phyloP scores from a whole-genome alignment of 2,329 filamentous ascomycete genomes.

The Neopestalotiopsis rosae region DNA sequence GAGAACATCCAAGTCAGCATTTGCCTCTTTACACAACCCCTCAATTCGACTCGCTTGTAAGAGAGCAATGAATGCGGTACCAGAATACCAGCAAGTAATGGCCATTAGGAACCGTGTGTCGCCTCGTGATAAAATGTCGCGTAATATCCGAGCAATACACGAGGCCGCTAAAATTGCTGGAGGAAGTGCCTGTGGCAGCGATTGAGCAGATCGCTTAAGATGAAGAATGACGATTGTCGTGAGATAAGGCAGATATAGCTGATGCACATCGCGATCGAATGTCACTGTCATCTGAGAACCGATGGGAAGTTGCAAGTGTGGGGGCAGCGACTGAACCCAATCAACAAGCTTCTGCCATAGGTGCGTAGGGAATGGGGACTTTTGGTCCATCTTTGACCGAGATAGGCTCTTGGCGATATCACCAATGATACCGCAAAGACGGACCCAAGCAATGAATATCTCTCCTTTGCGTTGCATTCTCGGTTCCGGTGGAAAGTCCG shows the following conservation, averaged over 20 bases:
- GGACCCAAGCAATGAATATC: slow-evolving; percentile 48
- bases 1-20: slow-evolving; percentile 40
- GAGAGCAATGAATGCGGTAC: slow-evolving; percentile 46
- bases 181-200: slow-evolving; percentile 42
- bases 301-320: slow-evolving; percentile 39
- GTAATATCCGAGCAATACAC: slow-evolving; percentile 43
- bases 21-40: slow-evolving; percentile 34
- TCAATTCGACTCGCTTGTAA: slow-evolving; percentile 43
- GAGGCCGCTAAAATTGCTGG: slow-evolving; percentile 44
- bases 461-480: slow-evolving; percentile 39
- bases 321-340: slow-evolving; percentile 41
- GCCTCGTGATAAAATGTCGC: slow-evolving; percentile 44
- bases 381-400: slow-evolving; percentile 25
- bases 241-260: slow-evolving; percentile 47
- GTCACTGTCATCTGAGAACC: slow-evolving; percentile 31
- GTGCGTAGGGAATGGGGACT: slow-evolving; percentile 28
- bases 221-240: slow-evolving; percentile 47
- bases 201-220: slow-evolving; percentile 39
- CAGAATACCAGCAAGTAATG: slow-evolving; percentile 49
- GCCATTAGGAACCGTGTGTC: slow-evolving; percentile 46
- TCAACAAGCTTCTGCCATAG: slow-evolving; percentile 39
- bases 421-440: slow-evolving; percentile 45
- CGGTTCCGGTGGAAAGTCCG: slow-evolving; percentile 43
- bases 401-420: slow-evolving; percentile 43
- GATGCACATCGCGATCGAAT: slow-evolving; percentile 47